Conservation (phyloP, 2,329 filamentous ascomycete genomes). For the Colletotrichum gigasporum region DNA sequence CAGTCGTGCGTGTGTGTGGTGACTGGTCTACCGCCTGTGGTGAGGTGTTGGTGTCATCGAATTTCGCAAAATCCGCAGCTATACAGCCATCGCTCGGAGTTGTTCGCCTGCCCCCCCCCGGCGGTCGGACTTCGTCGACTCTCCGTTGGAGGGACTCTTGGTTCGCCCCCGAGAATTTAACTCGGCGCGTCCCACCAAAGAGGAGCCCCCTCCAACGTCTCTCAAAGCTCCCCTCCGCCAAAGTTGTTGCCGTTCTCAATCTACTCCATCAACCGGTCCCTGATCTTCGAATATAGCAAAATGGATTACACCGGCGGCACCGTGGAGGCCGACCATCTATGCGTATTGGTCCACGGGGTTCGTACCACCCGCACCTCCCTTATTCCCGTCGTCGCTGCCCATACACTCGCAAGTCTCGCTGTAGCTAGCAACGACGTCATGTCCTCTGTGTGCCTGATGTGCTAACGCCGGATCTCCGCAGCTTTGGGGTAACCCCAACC, state of each 20-base stretch:
- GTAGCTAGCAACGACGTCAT: conserved; percentile 27
- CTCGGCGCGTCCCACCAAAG: conserved; percentile 26
- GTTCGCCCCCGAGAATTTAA: conserved; percentile 31
- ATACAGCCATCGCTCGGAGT: not conserved
- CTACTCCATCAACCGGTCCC: conserved; percentile 45
- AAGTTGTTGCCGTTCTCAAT: conserved; percentile 41
- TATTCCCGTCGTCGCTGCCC: conserved; percentile 6
- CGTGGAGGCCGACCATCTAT: conserved; percentile 73
- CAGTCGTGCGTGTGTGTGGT: not conserved
- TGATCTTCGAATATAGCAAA: conserved; percentile 43
- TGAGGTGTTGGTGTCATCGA: conserved; percentile 22
- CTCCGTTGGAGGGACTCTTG: conserved; percentile 29
- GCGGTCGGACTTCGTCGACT: conserved; percentile 26
- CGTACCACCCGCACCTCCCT: conserved; percentile 40
- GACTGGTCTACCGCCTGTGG: not conserved
- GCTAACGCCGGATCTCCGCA: conserved; percentile 48
- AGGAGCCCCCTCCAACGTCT: conserved; percentile 13
- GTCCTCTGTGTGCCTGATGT: conserved; percentile 27
- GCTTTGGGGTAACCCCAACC: conserved; percentile 82
- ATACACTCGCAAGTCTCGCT: not conserved
- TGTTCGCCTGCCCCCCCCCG: not conserved
- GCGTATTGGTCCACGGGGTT: conserved; percentile 82
- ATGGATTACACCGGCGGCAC: conserved; percentile 62
- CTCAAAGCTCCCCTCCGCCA: not conserved
- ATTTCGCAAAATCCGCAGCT: not conserved